Conservation (phyloP, 164 flowering plant species). For the Hamamelis virginiana region DNA sequence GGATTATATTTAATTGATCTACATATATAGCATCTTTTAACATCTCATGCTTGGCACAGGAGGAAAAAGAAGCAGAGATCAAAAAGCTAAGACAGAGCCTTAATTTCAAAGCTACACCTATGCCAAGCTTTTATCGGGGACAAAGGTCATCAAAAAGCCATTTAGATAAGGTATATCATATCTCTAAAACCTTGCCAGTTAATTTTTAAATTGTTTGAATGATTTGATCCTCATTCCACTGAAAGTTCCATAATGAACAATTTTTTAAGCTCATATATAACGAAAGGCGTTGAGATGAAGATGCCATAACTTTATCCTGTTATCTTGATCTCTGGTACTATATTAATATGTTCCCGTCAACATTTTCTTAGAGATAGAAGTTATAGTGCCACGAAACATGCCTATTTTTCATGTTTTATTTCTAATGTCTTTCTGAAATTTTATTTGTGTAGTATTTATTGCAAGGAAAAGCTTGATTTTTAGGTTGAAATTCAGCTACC, state of each 20-base stretch:
- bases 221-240: not conserved
- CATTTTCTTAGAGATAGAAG: not conserved
- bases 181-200: not conserved
- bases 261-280: not conserved
- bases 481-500: not conserved
- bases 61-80: slow-evolving; percentile 32
- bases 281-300: not conserved
- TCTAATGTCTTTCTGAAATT: not conserved
- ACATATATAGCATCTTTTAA: slow-evolving; percentile 1
- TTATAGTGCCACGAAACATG: not conserved
- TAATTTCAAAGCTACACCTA: slow-evolving; percentile 44
- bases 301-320: not conserved
- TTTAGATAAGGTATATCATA: slow-evolving; percentile 37
- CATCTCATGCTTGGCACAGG: slow-evolving; percentile 26
- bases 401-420: not conserved
- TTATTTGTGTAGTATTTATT: not conserved
- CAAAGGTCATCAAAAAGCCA: slow-evolving; percentile 25
- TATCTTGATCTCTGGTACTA: not conserved
- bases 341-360: not conserved
- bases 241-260: slow-evolving; percentile 1
- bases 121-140: slow-evolving; percentile 35
- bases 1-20: not conserved
- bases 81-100: slow-evolving; percentile 41
- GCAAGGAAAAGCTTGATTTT: not conserved
- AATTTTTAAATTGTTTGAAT: not conserved